Percentiles rank a stretch among this genome's conserved stretches.
Conservation (phyloP, 257 asterid species). For the Ballota nigra region DNA sequence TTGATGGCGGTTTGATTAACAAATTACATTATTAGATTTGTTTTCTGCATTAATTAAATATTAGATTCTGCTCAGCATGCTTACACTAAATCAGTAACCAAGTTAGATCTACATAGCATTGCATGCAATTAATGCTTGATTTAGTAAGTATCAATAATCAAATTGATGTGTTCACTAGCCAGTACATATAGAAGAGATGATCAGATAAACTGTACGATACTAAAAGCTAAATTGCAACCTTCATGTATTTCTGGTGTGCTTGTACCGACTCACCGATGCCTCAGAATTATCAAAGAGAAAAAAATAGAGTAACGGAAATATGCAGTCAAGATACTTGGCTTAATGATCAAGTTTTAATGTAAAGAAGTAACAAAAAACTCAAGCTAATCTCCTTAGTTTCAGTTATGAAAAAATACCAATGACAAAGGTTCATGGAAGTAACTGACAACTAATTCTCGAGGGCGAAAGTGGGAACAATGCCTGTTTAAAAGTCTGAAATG, state of each 20-base stretch:
- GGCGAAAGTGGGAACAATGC: slow-evolving; percentile 30
- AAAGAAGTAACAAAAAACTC: slow-evolving; percentile 3
- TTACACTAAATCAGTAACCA: background rate
- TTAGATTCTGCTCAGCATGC: slow-evolving; percentile 8
- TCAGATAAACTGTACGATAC: background rate
- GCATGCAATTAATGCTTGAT: slow-evolving; percentile 4
- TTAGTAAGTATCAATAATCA: background rate
- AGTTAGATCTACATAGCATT: background rate
- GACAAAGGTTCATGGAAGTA: slow-evolving; percentile 36
- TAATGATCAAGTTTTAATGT: background rate
- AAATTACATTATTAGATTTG: background rate
- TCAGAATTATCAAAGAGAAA: slow-evolving; percentile 1
- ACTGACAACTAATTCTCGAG: slow-evolving; percentile 40
- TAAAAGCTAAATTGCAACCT: background rate
- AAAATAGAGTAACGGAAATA: background rate
- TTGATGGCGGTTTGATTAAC: background rate
- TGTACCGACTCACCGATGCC: background rate
- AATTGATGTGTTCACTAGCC: background rate
- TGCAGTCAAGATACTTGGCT: background rate
- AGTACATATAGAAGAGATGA: background rate
- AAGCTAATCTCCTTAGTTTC: slow-evolving; percentile 23
- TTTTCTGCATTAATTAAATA: background rate
- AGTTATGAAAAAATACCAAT: slow-evolving; percentile 32
- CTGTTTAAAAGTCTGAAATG: slow-evolving; percentile 34
- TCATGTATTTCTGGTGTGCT: background rate